Percentiles rank a stretch among this genome's conserved stretches.
phyloP scores from a whole-genome alignment of 768 basidiomycete genomes.

The Calvatia gigantea region DNA sequence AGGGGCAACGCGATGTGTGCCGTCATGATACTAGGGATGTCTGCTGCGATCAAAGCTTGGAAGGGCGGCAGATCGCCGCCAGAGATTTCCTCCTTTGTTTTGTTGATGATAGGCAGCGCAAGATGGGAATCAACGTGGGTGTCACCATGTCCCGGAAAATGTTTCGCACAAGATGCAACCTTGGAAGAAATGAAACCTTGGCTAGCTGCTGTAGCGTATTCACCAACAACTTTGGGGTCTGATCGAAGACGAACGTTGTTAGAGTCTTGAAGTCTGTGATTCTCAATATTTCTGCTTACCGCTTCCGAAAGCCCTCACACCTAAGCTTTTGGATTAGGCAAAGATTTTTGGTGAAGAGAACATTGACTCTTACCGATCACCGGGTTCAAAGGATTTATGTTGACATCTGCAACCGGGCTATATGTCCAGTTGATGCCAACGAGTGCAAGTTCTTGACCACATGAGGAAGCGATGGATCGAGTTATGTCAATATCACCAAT shows the following conservation, averaged over 20 bases:
- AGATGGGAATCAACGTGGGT: constrained; percentile 71
- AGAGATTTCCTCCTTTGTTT: constrained; percentile 38
- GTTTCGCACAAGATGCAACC: constrained; percentile 62
- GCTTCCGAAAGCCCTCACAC: constrained; percentile 69
- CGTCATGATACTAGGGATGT: constrained; percentile 62
- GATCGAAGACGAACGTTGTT: no score
- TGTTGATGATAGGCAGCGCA: constrained; percentile 57
- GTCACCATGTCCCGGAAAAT: constrained; percentile 75
- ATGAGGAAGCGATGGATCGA: constrained; percentile 41
- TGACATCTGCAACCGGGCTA: constrained; percentile 70
- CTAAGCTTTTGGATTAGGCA: constrained; percentile 27
- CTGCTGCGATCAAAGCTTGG: constrained; percentile 34
- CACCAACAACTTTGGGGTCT: constrained; percentile 55
- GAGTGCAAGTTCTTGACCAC: constrained; percentile 52
- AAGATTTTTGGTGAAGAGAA: background rate
- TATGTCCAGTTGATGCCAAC: constrained; percentile 72
- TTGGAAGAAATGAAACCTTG: constrained; percentile 44
- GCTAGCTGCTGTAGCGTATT: constrained; percentile 44
- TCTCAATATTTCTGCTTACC: constrained; percentile 30
- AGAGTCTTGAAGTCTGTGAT: no score
- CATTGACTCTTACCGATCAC: constrained; percentile 54
- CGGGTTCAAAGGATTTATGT: constrained; percentile 65
- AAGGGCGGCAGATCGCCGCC: constrained; percentile 60
- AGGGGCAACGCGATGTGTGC: constrained; percentile 70
- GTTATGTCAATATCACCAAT: constrained; percentile 44